phyloP scores from a whole-genome alignment of 176 grass and related monocot species.

The Oryza glaberrima region DNA sequence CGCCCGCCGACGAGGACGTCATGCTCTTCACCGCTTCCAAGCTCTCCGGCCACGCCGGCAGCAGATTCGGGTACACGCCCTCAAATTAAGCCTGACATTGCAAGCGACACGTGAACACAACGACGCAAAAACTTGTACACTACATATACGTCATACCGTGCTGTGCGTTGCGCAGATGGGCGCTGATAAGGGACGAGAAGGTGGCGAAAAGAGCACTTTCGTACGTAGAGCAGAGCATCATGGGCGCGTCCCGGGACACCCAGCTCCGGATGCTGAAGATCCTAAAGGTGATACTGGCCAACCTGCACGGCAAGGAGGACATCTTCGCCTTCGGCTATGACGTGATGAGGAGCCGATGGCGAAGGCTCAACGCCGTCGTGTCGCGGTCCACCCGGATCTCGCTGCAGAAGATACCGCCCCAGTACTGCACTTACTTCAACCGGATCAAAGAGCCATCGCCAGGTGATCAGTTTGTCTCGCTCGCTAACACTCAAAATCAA shows the following conservation, averaged over 20 bases:
- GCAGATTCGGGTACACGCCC: conserved; percentile 64
- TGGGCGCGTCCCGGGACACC: conserved; percentile 70
- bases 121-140: neutral
- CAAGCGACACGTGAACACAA: no score
- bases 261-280: conserved; percentile 68
- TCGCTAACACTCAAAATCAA: neutral
- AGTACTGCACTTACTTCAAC: conserved; percentile 74
- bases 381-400: conserved; percentile 67
- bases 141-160: no score
- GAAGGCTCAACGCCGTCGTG: conserved; percentile 48
- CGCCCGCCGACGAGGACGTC: conserved; percentile 60
- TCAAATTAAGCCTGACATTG: neutral
- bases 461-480: conserved; percentile 30
- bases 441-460: conserved; percentile 60
- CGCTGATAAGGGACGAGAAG: conserved; percentile 66
- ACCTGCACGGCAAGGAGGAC: conserved; percentile 51
- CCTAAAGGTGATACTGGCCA: conserved; percentile 60
- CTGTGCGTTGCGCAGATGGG: conserved; percentile 54
- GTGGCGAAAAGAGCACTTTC: conserved; percentile 39
- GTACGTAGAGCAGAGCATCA: conserved; percentile 44
- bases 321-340: conserved; percentile 73
- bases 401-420: conserved; percentile 56
- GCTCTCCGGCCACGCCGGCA: conserved; percentile 71
- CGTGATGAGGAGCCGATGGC: conserved; percentile 55
- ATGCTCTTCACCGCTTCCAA: conserved; percentile 83